Evolutionary conservation across 805 yeast genomes (phyloP).

Genomic region (Jamesozyma jinghongensis): DNA sequence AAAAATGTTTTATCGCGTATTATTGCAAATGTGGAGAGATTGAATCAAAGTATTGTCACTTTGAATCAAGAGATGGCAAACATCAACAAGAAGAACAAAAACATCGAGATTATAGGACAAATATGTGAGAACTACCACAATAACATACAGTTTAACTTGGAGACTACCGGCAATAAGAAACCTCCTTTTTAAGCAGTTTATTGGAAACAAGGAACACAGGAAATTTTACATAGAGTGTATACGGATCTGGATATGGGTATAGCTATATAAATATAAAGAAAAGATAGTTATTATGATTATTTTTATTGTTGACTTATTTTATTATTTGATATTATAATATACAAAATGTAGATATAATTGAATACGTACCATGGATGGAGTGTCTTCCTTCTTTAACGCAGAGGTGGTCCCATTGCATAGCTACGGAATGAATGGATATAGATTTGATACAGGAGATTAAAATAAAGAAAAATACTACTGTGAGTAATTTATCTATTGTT

Average conservation of each 20-base stretch:
- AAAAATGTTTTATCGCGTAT: conserved; percentile 66
- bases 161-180: conserved; percentile 50
- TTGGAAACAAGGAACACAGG: not conserved
- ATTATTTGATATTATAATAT: no score
- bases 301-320: no score
- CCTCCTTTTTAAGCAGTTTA: conserved; percentile 16
- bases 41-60: conserved; percentile 60
- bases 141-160: conserved; percentile 60
- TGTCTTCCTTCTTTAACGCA: no score
- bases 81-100: conserved; percentile 56
- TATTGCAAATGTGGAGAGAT: conserved; percentile 63
- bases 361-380: no score
- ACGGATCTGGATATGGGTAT: not conserved
- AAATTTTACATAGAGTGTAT: no score
- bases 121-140: conserved; percentile 73
- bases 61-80: conserved; percentile 53
- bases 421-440: no score
- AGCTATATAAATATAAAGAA: not conserved
- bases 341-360: no score
- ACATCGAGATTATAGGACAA: conserved; percentile 60
- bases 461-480: not conserved
- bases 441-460: not conserved
- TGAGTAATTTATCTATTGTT: not conserved
- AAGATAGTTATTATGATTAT: no score
- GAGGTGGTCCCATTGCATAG: no score